Evolutionary conservation across 495 filamentous ascomycete genomes (phyloP), one percentile per base, ranked within the genome.

Genomic region (Astrocystis sublimbata): DNA sequence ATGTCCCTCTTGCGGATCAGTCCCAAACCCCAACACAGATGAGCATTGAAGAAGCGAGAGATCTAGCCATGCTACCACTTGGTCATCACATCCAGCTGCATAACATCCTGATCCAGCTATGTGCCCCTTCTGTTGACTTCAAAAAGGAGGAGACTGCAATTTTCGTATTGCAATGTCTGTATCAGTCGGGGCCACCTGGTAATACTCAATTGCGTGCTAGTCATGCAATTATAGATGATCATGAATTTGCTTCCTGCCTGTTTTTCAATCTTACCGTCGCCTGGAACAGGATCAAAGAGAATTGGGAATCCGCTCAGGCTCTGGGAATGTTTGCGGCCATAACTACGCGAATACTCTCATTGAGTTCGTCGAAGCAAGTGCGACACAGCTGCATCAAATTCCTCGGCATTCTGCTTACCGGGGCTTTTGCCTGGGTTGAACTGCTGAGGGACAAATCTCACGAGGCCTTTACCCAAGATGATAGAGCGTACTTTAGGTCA

Each of bases 41-140:
- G 60, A 73, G 78, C 0, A 61, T 86, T 1, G 78, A 78, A 6
- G 84, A 87, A 43, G 86, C 77, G 63, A 76, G 76, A 35, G 71
- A 80, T 0, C 75, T 88, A 30, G 73, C 76, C 6, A 64, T 73
- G 9, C 64, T 87, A 26, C 76, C 82, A 2, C 66, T 79, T 0
- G 84, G 83, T 1, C 60, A 76, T 26, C 64, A 70, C 0, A 69
- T 87, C 24, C 83, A 86, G 47, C 85, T 83, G 81, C 65, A 78
- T 31, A 87, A 87, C 50, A 78, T 88, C 15, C 67, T 83, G 0
- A 62, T 76, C 15, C 79, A 87, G 62, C 69, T 88, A n/a, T 64
- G 65, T 1, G 67, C 71, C 4, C 79, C 79, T 2, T 73, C 70
- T 8, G 36, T 88, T 1, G 75, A 79, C 42, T 78, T 81, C 42